Conservation (phyloP, 306 rosid genomes). For the Rosa multiflora region DNA sequence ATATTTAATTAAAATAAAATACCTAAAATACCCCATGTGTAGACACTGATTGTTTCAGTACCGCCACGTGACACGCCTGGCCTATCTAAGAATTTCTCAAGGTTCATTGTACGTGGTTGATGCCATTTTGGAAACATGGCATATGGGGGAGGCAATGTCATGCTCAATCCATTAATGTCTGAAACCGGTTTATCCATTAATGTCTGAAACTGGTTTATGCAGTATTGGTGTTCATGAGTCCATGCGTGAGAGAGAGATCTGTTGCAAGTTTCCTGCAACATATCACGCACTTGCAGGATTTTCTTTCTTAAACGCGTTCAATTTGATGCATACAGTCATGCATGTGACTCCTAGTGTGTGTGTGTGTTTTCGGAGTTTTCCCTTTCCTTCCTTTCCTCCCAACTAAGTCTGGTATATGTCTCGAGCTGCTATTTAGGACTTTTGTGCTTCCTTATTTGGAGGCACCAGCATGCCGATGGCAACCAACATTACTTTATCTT, state of each 20-base stretch:
- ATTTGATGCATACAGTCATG: background rate
- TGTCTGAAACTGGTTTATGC: background rate
- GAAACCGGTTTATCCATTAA: background rate
- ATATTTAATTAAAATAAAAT: too few relatives aligned
- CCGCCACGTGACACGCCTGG: too few relatives aligned
- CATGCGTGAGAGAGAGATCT: background rate
- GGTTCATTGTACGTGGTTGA: background rate
- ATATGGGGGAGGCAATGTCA: background rate
- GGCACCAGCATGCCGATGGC: constrained; percentile 17
- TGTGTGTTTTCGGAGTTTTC: background rate
- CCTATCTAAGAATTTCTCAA: too few relatives aligned
- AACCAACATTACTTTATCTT: background rate
- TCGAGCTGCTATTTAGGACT: constrained; percentile 22
- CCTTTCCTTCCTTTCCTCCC: background rate
- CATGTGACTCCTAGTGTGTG: background rate
- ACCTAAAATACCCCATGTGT: too few relatives aligned
- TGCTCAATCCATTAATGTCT: background rate
- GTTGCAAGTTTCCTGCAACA: constrained; percentile 3
- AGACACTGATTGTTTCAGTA: too few relatives aligned
- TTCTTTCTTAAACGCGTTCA: background rate
- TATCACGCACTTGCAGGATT: background rate
- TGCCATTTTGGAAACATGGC: constrained; percentile 12
- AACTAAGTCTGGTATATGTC: background rate
- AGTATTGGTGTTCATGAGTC: background rate
- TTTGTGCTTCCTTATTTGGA: constrained; percentile 7